phyloP scores from a whole-genome alignment of 345 rosid species.

The Ceriops zippeliana region DNA sequence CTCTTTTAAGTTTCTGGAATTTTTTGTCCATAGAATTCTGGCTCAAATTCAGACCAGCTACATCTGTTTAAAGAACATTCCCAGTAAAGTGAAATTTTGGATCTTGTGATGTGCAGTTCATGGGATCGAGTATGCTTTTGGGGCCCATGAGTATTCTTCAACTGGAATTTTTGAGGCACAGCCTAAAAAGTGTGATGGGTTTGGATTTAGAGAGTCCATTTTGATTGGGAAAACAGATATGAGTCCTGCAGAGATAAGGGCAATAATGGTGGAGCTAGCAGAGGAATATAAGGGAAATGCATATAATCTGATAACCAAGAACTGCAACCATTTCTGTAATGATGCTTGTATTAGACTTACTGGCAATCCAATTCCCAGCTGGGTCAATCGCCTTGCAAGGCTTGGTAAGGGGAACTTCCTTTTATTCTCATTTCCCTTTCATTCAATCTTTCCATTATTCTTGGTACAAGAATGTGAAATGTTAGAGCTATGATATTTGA shows the following conservation, averaged over 20 bases:
- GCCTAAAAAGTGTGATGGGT: slow-evolving; percentile 89
- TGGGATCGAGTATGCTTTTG: slow-evolving; percentile 90
- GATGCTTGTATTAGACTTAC: slow-evolving; percentile 72
- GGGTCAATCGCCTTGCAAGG: slow-evolving; percentile 97
- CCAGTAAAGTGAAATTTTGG: neutral
- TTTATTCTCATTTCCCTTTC: neutral
- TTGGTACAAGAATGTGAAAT: too few species aligned
- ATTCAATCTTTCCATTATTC: too few species aligned
- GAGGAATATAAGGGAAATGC: slow-evolving; percentile 73
- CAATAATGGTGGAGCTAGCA: slow-evolving; percentile 76
- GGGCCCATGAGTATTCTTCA: slow-evolving; percentile 91
- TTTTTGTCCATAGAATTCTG: neutral
- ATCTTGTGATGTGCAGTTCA: slow-evolving; percentile 57
- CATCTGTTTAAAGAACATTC: neutral
- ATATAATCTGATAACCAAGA: slow-evolving; percentile 85
- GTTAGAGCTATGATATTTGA: too few species aligned
- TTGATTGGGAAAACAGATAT: slow-evolving; percentile 83
- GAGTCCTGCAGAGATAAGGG: slow-evolving; percentile 59
- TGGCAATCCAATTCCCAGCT: slow-evolving; percentile 82
- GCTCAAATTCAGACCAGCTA: neutral
- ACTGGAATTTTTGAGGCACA: slow-evolving; percentile 94
- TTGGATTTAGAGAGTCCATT: slow-evolving; percentile 76
- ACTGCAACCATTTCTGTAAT: slow-evolving; percentile 96
- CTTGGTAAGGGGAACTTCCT: slow-evolving; percentile 51
- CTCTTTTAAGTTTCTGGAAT: neutral